These are phyloP conservation scores for Thalassiosira hispida DNA, from an alignment of 352 stramenopile genomes.

Conservation along the genomic window DNA sequence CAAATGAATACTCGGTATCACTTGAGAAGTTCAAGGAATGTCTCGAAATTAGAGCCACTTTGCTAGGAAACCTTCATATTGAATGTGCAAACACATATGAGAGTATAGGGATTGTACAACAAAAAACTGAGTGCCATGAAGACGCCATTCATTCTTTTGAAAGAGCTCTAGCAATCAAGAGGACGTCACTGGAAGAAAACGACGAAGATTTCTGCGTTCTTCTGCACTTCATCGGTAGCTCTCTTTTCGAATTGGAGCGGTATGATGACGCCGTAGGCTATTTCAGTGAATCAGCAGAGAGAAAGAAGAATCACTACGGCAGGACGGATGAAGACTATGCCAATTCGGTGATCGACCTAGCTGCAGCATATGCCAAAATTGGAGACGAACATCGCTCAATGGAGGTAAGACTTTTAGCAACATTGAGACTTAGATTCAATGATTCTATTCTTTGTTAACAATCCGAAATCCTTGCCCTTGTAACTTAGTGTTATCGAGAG, in stretches of 20 bases:
- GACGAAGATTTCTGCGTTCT: slow-evolving; percentile 67
- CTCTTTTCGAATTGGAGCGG: slow-evolving; percentile 48
- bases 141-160: slow-evolving; percentile 68
- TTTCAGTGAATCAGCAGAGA: slow-evolving; percentile 53
- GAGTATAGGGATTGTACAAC: slow-evolving; percentile 72
- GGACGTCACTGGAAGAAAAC: slow-evolving; percentile 47
- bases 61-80: slow-evolving; percentile 58
- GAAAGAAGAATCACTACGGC: slow-evolving; percentile 53
- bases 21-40: slow-evolving; percentile 63
- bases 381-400: slow-evolving; percentile 53
- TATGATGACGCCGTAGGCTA: slow-evolving; percentile 48
- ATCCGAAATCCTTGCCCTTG: slow-evolving; percentile 4
- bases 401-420: slow-evolving; percentile 44
- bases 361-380: slow-evolving; percentile 60
- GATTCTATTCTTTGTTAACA: neutral
- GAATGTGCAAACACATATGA: slow-evolving; percentile 68
- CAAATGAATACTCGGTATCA: slow-evolving; percentile 55
- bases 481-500: slow-evolving; percentile 53
- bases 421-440: neutral
- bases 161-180: slow-evolving; percentile 69
- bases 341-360: slow-evolving; percentile 60
- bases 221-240: slow-evolving; percentile 64
- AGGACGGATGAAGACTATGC: slow-evolving; percentile 59
- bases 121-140: slow-evolving; percentile 62
- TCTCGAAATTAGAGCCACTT: slow-evolving; percentile 53